These are phyloP conservation scores for Cordia subcordata DNA, from an alignment of 257 asterid species.

Conservation along the genomic window DNA sequence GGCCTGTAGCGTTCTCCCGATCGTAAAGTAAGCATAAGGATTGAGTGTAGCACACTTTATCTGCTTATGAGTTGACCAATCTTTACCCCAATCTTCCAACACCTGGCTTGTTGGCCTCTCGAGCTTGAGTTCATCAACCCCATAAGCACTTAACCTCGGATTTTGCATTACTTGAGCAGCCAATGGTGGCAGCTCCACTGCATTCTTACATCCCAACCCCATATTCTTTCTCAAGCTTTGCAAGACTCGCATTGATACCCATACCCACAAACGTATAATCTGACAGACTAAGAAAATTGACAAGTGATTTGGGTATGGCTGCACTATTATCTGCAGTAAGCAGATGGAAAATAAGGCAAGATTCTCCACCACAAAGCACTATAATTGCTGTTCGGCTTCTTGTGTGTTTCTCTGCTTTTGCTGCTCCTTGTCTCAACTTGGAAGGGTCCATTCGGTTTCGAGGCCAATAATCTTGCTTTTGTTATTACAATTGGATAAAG, in stretches of 20 bases:
- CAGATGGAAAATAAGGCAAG: neutral
- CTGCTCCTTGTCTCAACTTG: neutral
- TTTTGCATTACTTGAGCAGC: neutral
- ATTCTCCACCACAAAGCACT: neutral
- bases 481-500: neutral
- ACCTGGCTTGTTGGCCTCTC: neutral
- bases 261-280: slow-evolving; percentile 2
- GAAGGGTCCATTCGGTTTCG: neutral
- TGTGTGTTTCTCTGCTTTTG: neutral
- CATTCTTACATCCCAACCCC: slow-evolving; percentile 4
- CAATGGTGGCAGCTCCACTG: neutral
- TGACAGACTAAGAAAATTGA: neutral
- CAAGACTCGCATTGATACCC: neutral
- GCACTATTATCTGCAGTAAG: neutral
- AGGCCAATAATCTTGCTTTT: neutral
- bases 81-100: neutral
- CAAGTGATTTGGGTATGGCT: neutral
- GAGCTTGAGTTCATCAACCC: neutral
- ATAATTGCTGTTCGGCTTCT: neutral
- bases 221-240: neutral
- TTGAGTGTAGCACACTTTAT: slow-evolving; percentile 1
- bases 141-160: neutral
- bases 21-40: neutral
- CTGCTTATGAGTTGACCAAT: neutral
- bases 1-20: no score